Conservation (phyloP, 768 basidiomycete genomes). For the Pleurotus tuber-regium region DNA sequence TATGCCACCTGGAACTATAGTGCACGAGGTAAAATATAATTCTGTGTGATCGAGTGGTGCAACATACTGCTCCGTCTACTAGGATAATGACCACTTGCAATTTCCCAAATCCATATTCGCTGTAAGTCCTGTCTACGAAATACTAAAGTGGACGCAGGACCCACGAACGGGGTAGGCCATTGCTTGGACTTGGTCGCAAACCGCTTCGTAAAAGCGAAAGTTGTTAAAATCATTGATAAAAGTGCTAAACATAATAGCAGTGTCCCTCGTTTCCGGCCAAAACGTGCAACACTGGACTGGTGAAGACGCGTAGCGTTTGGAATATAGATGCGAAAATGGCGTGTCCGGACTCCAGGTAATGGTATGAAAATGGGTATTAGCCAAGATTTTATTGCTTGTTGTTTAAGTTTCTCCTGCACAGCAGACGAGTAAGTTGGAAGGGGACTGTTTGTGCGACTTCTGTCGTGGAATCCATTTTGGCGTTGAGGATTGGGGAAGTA, state of each 20-base stretch:
- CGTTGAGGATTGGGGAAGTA: slow-evolving; percentile 46
- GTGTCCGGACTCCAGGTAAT: slow-evolving; percentile 57
- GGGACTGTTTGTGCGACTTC: slow-evolving; percentile 24
- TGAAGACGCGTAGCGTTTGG: slow-evolving; percentile 63
- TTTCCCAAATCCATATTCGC: slow-evolving; percentile 95
- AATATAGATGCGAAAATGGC: slow-evolving; percentile 53
- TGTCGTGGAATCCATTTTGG: slow-evolving; percentile 42
- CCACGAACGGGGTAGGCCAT: slow-evolving; percentile 56
- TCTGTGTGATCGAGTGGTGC: slow-evolving; percentile 79
- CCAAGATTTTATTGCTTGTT: slow-evolving; percentile 49
- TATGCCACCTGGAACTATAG: slow-evolving; percentile 68
- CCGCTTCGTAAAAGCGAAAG: slow-evolving; percentile 60
- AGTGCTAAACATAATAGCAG: slow-evolving; percentile 48
- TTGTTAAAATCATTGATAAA: slow-evolving; percentile 45
- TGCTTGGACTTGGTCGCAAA: slow-evolving; percentile 60
- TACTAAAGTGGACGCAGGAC: slow-evolving; percentile 69
- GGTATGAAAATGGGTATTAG: slow-evolving; percentile 56
- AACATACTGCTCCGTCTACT: slow-evolving; percentile 72
- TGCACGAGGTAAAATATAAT: slow-evolving; percentile 49
- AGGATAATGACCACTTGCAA: slow-evolving; percentile 91
- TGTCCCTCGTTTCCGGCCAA: slow-evolving; percentile 57
- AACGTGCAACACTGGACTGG: slow-evolving; percentile 50
- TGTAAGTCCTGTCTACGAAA: slow-evolving; percentile 78
- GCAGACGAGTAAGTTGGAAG: slow-evolving; percentile 47
- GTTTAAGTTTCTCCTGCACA: slow-evolving; percentile 63